A percentile compares a stretch with the other conserved stretches of the same genome.
These are phyloP conservation scores for Schizophyllum commune DNA, from an alignment of 1,284 basidiomycete genomes.

Conservation along the genomic window DNA sequence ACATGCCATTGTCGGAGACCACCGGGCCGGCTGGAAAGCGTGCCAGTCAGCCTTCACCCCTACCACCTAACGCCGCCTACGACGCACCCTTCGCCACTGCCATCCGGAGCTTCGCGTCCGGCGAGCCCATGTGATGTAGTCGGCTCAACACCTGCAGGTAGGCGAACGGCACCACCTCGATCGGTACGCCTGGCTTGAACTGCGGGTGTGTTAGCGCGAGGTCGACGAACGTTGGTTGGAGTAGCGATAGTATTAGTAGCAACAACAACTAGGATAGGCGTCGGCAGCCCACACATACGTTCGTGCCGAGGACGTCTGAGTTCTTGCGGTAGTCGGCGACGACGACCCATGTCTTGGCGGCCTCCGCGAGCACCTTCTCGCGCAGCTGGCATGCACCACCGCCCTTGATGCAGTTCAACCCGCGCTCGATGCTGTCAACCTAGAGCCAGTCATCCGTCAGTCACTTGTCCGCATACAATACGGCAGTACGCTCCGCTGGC, in stretches of 20 bases:
- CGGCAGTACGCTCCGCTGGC: no score
- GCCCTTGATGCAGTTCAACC: conserved; percentile 95
- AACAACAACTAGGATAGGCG: background rate
- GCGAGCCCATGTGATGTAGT: conserved; percentile 59
- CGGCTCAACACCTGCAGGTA: conserved; percentile 80
- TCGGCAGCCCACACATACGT: conserved; percentile 39
- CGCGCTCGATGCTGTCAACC: conserved; percentile 66
- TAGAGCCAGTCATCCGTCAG: background rate
- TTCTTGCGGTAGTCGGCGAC: conserved; percentile 98
- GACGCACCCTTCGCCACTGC: conserved; percentile 56
- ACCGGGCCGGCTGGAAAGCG: conserved; percentile 71
- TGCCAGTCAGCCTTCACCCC: background rate
- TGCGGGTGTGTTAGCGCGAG: conserved; percentile 21
- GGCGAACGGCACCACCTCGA: conserved; percentile 96
- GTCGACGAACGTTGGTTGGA: background rate
- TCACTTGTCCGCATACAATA: no score
- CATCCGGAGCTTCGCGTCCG: conserved; percentile 74
- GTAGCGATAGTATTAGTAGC: background rate
- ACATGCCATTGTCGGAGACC: conserved; percentile 94
- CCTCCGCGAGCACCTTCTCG: conserved; percentile 96
- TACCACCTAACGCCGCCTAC: background rate
- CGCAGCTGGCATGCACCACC: conserved; percentile 96
- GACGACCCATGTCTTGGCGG: conserved; percentile 78
- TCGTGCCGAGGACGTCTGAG: conserved; percentile 74
- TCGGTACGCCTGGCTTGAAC: conserved; percentile 88